These are phyloP conservation scores for Globisporangium recalcitrans DNA, from an alignment of 352 stramenopile genomes.

Conservation along the genomic window DNA sequence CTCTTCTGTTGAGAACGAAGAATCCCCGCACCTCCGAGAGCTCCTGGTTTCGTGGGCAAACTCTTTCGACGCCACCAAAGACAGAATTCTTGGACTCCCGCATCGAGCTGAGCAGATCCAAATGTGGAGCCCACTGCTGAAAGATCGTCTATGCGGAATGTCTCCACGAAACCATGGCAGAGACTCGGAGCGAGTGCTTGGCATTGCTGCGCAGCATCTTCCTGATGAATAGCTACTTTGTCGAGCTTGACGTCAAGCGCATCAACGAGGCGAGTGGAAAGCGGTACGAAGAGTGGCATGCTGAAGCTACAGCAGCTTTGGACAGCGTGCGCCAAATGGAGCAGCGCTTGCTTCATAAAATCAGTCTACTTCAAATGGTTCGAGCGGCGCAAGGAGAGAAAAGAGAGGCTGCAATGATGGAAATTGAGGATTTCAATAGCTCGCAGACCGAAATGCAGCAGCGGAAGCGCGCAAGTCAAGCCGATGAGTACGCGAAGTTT, in stretches of 20 bases:
- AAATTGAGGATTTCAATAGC: conserved; percentile 32
- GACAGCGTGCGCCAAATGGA: conserved; percentile 28
- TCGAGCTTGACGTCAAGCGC: conserved; percentile 45
- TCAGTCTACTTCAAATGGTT: conserved; percentile 29
- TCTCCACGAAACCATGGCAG: conserved; percentile 38
- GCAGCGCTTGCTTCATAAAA: conserved; percentile 30
- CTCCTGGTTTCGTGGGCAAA: conserved; percentile 26
- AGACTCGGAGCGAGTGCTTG: conserved; percentile 40
- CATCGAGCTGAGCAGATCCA: conserved; percentile 28
- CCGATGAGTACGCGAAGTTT: conserved; percentile 23
- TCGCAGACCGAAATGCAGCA: conserved; percentile 17
- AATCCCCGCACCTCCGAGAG: conserved; percentile 34
- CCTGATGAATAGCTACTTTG: conserved; percentile 54
- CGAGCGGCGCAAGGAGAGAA: conserved; percentile 24
- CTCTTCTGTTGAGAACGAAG: conserved; percentile 20
- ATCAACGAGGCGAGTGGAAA: conserved; percentile 46
- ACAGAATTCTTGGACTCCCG: conserved; percentile 30
- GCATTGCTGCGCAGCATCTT: conserved; percentile 36
- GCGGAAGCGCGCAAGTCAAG: conserved; percentile 15
- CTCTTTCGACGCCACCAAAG: conserved; percentile 27
- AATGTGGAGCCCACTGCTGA: conserved; percentile 24
- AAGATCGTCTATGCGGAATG: conserved; percentile 25
- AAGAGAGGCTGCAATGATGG: conserved; percentile 32
- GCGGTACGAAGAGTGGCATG: conserved; percentile 50
- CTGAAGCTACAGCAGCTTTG: conserved; percentile 24